Conservation (phyloP, 371 early-diverging fungal genomes). For the Apophysomyces ossiformis region DNA sequence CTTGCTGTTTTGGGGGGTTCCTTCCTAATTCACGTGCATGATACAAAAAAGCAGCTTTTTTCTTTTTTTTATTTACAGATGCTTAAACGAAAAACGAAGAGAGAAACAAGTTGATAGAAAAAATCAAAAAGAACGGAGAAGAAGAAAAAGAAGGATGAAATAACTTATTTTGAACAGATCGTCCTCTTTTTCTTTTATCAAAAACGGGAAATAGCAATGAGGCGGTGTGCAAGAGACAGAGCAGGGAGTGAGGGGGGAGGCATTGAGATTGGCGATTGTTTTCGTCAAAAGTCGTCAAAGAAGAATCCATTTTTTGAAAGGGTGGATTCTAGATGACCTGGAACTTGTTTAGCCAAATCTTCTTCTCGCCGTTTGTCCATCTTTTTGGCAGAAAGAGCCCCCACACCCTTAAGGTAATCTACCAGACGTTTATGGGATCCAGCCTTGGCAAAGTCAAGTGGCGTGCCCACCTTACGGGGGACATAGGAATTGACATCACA, state of each 20-base stretch:
- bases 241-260: no score
- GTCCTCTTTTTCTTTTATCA: no score
- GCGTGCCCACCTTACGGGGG: conserved; percentile 44
- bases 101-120: conserved; percentile 13
- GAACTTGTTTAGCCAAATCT: conserved; percentile 31
- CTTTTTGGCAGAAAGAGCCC: conserved; percentile 46
- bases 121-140: not conserved
- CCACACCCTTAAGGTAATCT: conserved; percentile 50
- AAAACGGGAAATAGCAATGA: no score
- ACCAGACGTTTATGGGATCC: conserved; percentile 43
- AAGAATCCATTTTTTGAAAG: conserved; percentile 47
- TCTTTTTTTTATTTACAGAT: conserved; percentile 5
- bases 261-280: no score
- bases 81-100: conserved; percentile 8
- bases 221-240: no score
- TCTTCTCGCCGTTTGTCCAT: conserved; percentile 51
- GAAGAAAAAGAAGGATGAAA: conserved; percentile 1
- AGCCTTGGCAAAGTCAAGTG: conserved; percentile 46
- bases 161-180: no score
- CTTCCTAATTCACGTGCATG: conserved; percentile 1
- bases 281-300: conserved; percentile 19
- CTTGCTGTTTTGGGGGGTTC: no score
- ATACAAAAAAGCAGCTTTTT: conserved; percentile 1
- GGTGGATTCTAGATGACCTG: conserved; percentile 41
- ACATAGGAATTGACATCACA: conserved; percentile 46